These are phyloP conservation scores for Carex arenaria DNA, from an alignment of 202 grass and related monocot species.

Conservation along the genomic window DNA sequence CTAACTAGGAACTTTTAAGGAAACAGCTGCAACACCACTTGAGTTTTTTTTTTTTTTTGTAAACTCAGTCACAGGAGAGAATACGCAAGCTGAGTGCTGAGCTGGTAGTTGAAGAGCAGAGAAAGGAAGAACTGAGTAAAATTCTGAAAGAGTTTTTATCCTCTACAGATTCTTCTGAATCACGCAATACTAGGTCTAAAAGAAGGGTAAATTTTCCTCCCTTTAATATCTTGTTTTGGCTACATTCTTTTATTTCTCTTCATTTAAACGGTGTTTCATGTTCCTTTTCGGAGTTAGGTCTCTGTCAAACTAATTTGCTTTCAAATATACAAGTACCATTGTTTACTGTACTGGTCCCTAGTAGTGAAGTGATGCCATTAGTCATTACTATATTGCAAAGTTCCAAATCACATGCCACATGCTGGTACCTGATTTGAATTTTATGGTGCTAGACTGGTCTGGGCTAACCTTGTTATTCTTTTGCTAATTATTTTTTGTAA, in stretches of 20 bases:
- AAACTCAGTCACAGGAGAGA: slow-evolving; percentile 66
- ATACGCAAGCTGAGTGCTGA: slow-evolving; percentile 63
- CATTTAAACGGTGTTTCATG: not conserved
- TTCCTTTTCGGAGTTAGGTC: not conserved
- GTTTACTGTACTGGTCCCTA: slow-evolving; percentile 3
- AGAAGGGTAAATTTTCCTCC: slow-evolving; percentile 51
- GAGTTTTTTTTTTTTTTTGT: not conserved
- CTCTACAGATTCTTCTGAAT: slow-evolving; percentile 40
- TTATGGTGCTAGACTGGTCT: not conserved
- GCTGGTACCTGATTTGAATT: not conserved
- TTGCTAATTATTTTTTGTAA: not conserved
- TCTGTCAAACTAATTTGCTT: not conserved
- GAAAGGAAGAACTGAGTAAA: slow-evolving; percentile 66
- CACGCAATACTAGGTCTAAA: slow-evolving; percentile 35
- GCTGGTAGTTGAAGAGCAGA: slow-evolving; percentile 86
- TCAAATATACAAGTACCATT: not conserved
- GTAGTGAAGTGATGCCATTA: not conserved
- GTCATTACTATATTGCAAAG: not conserved
- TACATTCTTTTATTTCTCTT: not conserved
- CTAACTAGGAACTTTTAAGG: not conserved
- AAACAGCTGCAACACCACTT: not conserved
- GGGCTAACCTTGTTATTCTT: slow-evolving; percentile 16
- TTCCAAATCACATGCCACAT: not conserved
- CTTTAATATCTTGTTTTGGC: not conserved
- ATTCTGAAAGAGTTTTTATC: slow-evolving; percentile 72